A percentile compares a stretch with the other conserved stretches of the same genome.
Conservation (phyloP, 2,329 filamentous ascomycete species). For the Cucurbitaria berberidis region DNA sequence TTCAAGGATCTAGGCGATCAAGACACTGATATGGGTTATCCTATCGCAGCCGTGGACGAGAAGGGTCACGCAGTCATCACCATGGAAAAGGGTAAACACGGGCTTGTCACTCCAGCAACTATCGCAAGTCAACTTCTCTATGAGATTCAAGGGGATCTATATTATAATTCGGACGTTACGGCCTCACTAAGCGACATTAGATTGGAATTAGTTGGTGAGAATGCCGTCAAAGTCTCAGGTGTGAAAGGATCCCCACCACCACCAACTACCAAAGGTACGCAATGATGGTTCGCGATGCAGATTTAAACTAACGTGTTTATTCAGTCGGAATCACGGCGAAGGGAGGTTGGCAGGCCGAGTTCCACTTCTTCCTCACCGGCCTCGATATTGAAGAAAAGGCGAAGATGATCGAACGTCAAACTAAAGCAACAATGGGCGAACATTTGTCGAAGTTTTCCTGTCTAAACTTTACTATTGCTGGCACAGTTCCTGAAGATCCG, state of each 20-base stretch:
- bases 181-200: constrained; percentile 44
- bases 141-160: constrained; percentile 52
- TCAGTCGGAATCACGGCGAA: constrained; percentile 51
- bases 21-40: constrained; percentile 44
- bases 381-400: constrained; percentile 55
- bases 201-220: constrained; percentile 34
- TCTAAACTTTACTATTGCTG: constrained; percentile 48
- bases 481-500: constrained; percentile 24
- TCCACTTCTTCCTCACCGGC: constrained; percentile 53
- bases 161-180: constrained; percentile 51
- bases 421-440: constrained; percentile 43
- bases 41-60: constrained; percentile 54
- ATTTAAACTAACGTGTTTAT: not conserved
- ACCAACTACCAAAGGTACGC: constrained; percentile 42
- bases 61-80: constrained; percentile 51
- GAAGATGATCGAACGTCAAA: constrained; percentile 49
- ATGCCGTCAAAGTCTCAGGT: constrained; percentile 43
- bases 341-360: constrained; percentile 55
- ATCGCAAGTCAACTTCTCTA: constrained; percentile 48
- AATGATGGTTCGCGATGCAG: not conserved
- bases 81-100: constrained; percentile 38
- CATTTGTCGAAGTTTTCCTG: constrained; percentile 45
- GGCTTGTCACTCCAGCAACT: constrained; percentile 45
- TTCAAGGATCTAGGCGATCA: constrained; percentile 38
- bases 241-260: constrained; percentile 36